Evolutionary conservation across 169 alveolate genomes (phyloP).

Genomic region (Eimeria tenella): DNA sequence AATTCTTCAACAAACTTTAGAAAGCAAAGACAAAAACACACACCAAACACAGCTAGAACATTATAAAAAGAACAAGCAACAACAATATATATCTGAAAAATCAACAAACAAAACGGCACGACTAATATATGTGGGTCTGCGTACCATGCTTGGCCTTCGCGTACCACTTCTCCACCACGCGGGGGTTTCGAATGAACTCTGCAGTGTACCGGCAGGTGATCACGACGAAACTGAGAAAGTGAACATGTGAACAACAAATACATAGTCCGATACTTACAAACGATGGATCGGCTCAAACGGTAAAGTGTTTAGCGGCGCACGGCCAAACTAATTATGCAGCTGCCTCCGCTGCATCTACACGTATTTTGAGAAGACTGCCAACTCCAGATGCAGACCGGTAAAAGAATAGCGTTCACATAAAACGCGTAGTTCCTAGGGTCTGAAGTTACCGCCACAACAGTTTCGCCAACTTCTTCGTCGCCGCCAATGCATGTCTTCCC

Average conservation of each 20-base stretch:
- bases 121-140: neutral
- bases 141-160: conserved; percentile 43
- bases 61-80: neutral
- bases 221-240: neutral
- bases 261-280: too few relatives aligned
- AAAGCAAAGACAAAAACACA: neutral
- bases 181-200: conserved; percentile 38
- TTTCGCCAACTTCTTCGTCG: neutral
- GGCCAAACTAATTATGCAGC: too few relatives aligned
- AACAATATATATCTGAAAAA: neutral
- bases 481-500: neutral
- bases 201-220: neutral
- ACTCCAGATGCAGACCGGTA: neutral
- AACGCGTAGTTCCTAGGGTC: neutral
- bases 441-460: neutral
- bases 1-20: neutral
- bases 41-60: neutral
- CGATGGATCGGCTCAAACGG: too few relatives aligned
- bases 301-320: too few relatives aligned
- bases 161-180: conserved; percentile 70
- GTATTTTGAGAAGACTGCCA: too few relatives aligned
- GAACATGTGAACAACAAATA: too few relatives aligned
- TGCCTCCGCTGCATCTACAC: too few relatives aligned
- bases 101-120: neutral
- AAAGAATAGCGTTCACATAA: neutral